Evolutionary conservation across 2,329 filamentous ascomycete genomes (phyloP).

Genomic region (Karstenula rhodostoma): DNA sequence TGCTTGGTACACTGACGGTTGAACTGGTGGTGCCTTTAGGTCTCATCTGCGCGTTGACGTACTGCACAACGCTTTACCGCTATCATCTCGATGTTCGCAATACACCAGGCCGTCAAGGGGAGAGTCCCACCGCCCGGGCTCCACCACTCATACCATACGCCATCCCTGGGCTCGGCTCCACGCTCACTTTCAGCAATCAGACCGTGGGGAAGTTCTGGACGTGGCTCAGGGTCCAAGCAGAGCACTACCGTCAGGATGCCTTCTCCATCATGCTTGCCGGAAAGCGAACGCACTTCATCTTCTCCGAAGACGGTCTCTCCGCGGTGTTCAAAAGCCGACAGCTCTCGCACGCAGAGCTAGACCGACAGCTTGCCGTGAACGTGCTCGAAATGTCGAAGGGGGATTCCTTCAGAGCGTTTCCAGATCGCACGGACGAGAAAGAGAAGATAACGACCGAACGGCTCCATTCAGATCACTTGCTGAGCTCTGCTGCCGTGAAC

Average conservation of each 20-base stretch:
- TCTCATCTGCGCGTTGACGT: slow-evolving; percentile 2
- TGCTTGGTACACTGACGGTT: neutral
- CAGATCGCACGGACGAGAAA: neutral
- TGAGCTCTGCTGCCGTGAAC: slow-evolving; percentile 1
- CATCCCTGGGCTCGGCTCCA: slow-evolving; percentile 1
- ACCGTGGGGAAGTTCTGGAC: neutral
- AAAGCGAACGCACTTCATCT: slow-evolving; percentile 7
- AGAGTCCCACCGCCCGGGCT: neutral
- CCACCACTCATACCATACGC: slow-evolving; percentile 6
- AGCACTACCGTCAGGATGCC: neutral
- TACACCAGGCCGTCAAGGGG: neutral
- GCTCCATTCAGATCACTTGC: slow-evolving; percentile 4
- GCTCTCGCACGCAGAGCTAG: neutral
- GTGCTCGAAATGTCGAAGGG: slow-evolving; percentile 4
- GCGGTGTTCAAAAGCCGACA: neutral
- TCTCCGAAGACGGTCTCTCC: neutral
- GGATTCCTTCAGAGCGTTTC: slow-evolving; percentile 3
- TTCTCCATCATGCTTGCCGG: slow-evolving; percentile 3
- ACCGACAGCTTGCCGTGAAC: slow-evolving; percentile 6
- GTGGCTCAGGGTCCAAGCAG: neutral
- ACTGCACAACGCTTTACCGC: neutral
- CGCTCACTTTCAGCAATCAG: slow-evolving; percentile 7
- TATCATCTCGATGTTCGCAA: neutral
- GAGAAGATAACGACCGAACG: neutral
- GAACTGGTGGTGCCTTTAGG: neutral